Evolutionary conservation across 345 rosid species (phyloP), one percentile per base, ranked within the genome.

Genomic region (Geranium rotundifolium): DNA sequence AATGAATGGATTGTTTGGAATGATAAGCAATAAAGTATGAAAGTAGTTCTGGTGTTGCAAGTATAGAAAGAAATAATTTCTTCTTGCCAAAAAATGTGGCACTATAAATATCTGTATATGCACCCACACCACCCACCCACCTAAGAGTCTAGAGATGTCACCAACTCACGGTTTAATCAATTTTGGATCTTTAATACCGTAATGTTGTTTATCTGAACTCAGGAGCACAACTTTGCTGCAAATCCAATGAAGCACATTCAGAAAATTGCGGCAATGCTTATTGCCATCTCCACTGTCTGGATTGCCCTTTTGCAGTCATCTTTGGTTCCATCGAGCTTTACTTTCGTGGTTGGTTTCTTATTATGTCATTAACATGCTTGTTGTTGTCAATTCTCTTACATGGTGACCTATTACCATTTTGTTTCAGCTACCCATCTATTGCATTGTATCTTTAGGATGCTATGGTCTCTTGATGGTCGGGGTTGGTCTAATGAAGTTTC

Each of bases 381-480:
- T 31, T 52, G 23, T 59, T 46, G n/a, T 8, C 10, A 18, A 56
- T 39, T 31, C 37, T 69, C 16, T 19, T 62, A 27, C 59, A 56
- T 17, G 17, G 12, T 56, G 31, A 4, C 59, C 16, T 37, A 58
- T 29, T 57, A 14, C 54, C 14, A 12, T 37, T 23, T 20, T 41
- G 37, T 63, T 17, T 41, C 79, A 77, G 80, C 62, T 80, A 20
- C 84, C 81, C 20, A 65, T 75, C n/a, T 80, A 80, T 34, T 66
- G 75, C 55, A 55, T 77, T 37, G 61, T 80, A 37, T 77, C 78
- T 2, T 57, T 80, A 7, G 84, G 81, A 55, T 77, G 81, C 74
- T 80, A 75, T 62, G 84, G 84, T 66, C 65, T 80, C 27, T 67
- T 80, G n/a, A 77, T 80, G 81, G 81, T 75, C 70, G 84, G 81